Base-by-base conservation (phyloP, 106 monocot species). In the Chionographis japonica region DNA sequence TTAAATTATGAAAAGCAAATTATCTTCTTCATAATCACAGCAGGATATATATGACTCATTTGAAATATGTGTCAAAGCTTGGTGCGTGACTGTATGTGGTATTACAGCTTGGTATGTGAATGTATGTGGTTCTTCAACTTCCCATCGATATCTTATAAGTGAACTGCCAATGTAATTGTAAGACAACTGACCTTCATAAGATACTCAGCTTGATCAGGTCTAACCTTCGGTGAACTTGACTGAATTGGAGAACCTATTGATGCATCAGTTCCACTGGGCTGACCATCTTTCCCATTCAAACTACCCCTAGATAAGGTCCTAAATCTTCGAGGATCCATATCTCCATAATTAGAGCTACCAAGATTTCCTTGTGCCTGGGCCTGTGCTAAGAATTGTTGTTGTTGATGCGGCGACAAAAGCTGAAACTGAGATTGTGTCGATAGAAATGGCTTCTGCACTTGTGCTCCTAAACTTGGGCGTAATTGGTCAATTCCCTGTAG, bases 291-390 rank as follows among this genome's bases (percentile, higher is more conserved):
- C 6, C 81, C 79, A 62, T 59, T 84, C 73, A 83, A 54, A 17
- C 54, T 36, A 10, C 74, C 75, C 63, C 84, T 81, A 37, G 78
- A 63, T 50, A 84, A 66, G 18, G 73, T 68, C 61, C 77, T 79
- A 40, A 82, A 75, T 75, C 81, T 71, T 63, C 77, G 75, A 61
- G 84, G 86, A 84, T 93, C 93, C 86, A 86, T 79, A 57, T 94
- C 86, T 52, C 89, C 86, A 76, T 63, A 94, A 46, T 60, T 87
- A 41, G 74, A 74, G 53, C 55, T 69, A 42, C 85, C 76, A 68
- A 92, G 74, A 37, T 63, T 82, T 10, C 79, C 89, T 75, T 94
- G 93, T 69, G 78, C 86, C 66, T 94, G 93, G 39, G 89, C 93
- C 69, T 89, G 92, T 66, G 92, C 92, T 61, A 89, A 59, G 58